Conservation (phyloP, 768 basidiomycete species). For the Galerina sulciceps region DNA sequence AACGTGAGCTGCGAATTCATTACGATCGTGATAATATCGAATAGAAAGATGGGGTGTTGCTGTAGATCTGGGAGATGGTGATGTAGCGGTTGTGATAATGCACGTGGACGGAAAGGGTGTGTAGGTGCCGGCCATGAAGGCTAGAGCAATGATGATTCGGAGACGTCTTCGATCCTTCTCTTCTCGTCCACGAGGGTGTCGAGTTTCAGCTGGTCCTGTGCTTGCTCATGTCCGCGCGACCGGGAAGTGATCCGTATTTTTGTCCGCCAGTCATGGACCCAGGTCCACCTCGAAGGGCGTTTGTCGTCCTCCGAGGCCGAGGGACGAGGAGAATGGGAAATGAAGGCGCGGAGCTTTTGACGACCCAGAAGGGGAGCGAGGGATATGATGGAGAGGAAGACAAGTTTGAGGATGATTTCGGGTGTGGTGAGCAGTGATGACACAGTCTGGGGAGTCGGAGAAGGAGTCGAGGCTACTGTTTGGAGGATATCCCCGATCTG, state of each 20-base stretch:
- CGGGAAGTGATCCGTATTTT: slow-evolving; percentile 61
- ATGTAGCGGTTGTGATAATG: not conserved
- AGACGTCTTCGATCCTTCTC: slow-evolving; percentile 43
- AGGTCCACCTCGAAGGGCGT: slow-evolving; percentile 49
- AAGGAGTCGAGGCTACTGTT: slow-evolving; percentile 75
- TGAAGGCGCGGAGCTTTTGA: slow-evolving; percentile 62
- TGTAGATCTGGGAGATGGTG: not conserved
- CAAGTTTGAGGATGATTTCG: slow-evolving; percentile 81
- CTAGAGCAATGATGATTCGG: slow-evolving; percentile 20
- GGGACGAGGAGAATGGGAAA: slow-evolving; percentile 37
- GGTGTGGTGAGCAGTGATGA: slow-evolving; percentile 86
- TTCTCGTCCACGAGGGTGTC: slow-evolving; percentile 63
- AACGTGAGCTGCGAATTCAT: slow-evolving; percentile 15
- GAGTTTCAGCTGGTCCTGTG: slow-evolving; percentile 48
- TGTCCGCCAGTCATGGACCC: slow-evolving; percentile 72
- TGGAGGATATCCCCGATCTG: slow-evolving; percentile 89
- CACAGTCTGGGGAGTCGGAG: slow-evolving; percentile 76
- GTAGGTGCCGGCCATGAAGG: not conserved
- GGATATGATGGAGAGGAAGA: slow-evolving; percentile 81
- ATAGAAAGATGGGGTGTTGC: slow-evolving; percentile 9
- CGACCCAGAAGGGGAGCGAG: slow-evolving; percentile 86
- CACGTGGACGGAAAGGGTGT: not conserved
- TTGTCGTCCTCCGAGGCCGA: slow-evolving; percentile 26
- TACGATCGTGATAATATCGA: slow-evolving; percentile 21
- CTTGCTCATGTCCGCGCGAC: slow-evolving; percentile 51